A percentile compares a stretch with the other conserved stretches of the same genome.
Conservation (phyloP, 495 filamentous ascomycete species). For the Glarea lozoyensis region DNA sequence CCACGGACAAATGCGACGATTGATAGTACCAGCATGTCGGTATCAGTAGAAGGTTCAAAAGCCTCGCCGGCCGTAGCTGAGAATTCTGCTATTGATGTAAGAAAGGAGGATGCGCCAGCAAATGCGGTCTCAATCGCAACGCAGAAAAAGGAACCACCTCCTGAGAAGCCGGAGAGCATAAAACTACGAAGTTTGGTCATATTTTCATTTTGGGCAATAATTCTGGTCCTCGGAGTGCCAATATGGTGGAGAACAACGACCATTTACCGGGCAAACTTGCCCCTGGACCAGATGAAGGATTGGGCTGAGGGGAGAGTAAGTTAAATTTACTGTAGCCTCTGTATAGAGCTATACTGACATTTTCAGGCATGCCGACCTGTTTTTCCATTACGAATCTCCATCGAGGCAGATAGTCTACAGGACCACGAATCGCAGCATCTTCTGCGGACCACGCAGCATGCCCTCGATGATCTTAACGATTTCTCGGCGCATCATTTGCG, state of each 20-base stretch:
- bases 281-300: slow-evolving; percentile 76
- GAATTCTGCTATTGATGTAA: background rate
- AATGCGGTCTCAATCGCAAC: slow-evolving; percentile 15
- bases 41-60: too few species aligned
- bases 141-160: slow-evolving; percentile 49
- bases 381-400: slow-evolving; percentile 74
- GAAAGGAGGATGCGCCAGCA: slow-evolving; percentile 8
- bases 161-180: slow-evolving; percentile 62
- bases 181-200: slow-evolving; percentile 65
- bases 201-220: slow-evolving; percentile 84
- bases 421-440: slow-evolving; percentile 66
- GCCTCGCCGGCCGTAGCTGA: background rate
- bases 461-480: slow-evolving; percentile 82
- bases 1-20: background rate
- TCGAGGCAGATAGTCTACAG: slow-evolving; percentile 58
- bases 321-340: background rate
- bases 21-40: slow-evolving; percentile 6
- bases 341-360: slow-evolving; percentile 9
- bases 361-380: slow-evolving; percentile 74
- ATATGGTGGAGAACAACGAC: slow-evolving; percentile 98
- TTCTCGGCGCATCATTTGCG: slow-evolving; percentile 87
- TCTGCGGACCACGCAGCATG: slow-evolving; percentile 77
- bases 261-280: slow-evolving; percentile 81
- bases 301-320: slow-evolving; percentile 90
- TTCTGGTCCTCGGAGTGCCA: slow-evolving; percentile 76